A percentile compares a stretch with the other conserved stretches of the same genome.
phyloP scores from a whole-genome alignment of 768 basidiomycete genomes.

The Russula emetica region DNA sequence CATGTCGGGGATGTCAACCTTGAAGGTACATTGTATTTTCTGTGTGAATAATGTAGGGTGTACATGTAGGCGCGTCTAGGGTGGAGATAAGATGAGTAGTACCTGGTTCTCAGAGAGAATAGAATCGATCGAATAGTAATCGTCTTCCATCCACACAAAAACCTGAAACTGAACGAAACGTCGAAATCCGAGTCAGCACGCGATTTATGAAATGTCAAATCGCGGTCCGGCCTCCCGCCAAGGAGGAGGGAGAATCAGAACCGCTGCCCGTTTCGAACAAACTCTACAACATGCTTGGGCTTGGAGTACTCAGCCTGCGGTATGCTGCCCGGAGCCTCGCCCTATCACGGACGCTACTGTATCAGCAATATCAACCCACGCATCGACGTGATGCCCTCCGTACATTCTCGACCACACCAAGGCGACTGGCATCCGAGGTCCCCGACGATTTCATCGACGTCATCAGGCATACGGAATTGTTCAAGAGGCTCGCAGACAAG shows the following conservation, averaged over 20 bases:
- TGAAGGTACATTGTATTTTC: conserved; percentile 95
- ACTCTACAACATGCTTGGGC: conserved; percentile 5
- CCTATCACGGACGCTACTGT: not conserved
- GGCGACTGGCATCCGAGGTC: conserved; percentile 35
- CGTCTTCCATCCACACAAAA: conserved; percentile 63
- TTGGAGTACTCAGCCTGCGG: conserved; percentile 2
- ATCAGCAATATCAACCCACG: not conserved
- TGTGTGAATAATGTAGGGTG: conserved; percentile 32
- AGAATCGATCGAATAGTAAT: conserved; percentile 88
- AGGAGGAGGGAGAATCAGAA: no score
- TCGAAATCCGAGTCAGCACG: no score
- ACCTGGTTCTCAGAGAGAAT: conserved; percentile 92
- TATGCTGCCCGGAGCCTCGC: not conserved
- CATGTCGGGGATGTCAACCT: conserved; percentile 75
- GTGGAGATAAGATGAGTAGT: conserved; percentile 6
- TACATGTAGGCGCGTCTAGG: not conserved
- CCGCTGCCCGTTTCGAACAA: no score
- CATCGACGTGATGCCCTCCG: not conserved
- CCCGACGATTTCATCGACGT: conserved; percentile 38
- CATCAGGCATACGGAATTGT: conserved; percentile 45
- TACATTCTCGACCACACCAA: conserved; percentile 34
- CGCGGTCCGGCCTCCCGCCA: conserved; percentile 7
- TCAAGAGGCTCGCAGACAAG: conserved; percentile 46
- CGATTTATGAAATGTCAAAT: no score
- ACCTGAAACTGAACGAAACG: not conserved